Conservation (phyloP, 805 yeast genomes). For the Barnettozyma wickerhamii region DNA sequence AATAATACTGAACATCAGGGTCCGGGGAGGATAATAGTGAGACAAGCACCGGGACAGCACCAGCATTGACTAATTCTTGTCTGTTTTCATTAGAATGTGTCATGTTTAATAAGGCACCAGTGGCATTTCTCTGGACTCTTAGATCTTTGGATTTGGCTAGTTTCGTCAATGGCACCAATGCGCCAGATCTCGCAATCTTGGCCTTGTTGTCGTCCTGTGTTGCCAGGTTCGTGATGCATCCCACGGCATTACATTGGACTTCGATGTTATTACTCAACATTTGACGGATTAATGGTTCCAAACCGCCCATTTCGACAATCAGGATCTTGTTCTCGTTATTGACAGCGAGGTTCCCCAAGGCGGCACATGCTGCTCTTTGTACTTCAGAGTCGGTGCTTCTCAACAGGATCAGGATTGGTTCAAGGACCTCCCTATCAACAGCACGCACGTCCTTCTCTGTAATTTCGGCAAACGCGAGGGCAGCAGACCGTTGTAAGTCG, state of each 20-base stretch:
- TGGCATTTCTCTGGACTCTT: constrained; percentile 96
- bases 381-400: constrained; percentile 91
- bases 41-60: constrained; percentile 95
- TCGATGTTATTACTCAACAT: constrained; percentile 97
- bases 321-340: constrained; percentile 90
- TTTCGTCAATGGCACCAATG: constrained; percentile 88
- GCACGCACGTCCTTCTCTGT: constrained; percentile 94
- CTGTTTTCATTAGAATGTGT: constrained; percentile 96
- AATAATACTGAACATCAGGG: constrained; percentile 96
- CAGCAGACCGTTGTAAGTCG: constrained; percentile 94
- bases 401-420: constrained; percentile 83
- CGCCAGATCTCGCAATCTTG: constrained; percentile 94
- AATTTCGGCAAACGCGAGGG: constrained; percentile 96
- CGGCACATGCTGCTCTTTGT: constrained; percentile 98
- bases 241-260: constrained; percentile 98
- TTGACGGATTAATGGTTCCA: constrained; percentile 93
- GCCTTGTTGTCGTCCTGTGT: constrained; percentile 97
- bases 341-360: constrained; percentile 96
- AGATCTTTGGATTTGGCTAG: constrained; percentile 91
- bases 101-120: constrained; percentile 97
- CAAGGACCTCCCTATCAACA: constrained; percentile 86
- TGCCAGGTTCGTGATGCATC: constrained; percentile 96
- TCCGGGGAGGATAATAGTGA: constrained; percentile 80
- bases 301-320: constrained; percentile 97
- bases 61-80: constrained; percentile 94